phyloP scores from a whole-genome alignment of 441 rosid genomes.

The Iberis amara region DNA sequence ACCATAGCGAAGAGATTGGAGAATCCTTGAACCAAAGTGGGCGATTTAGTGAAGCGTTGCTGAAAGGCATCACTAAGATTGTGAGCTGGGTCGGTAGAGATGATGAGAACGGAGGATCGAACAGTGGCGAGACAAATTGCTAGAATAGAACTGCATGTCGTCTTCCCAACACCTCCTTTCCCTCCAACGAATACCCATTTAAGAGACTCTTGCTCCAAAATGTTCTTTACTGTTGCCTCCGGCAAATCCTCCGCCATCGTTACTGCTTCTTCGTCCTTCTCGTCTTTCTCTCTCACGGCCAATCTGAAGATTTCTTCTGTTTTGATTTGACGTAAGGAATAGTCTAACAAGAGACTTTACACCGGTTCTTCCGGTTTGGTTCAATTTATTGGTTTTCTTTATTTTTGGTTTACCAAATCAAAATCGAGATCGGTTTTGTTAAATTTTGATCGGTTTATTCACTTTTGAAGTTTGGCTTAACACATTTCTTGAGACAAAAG shows the following conservation, averaged over 20 bases:
- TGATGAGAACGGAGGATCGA: slow-evolving; percentile 87
- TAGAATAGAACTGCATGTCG: slow-evolving; percentile 90
- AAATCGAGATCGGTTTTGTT: neutral
- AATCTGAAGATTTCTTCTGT: slow-evolving; percentile 19
- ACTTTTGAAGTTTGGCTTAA: too few species aligned
- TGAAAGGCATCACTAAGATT: slow-evolving; percentile 99
- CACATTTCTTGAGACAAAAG: too few species aligned
- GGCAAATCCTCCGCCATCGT: slow-evolving; percentile 52
- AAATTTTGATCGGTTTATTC: too few species aligned
- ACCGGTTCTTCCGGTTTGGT: slow-evolving; percentile 12
- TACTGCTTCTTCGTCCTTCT: slow-evolving; percentile 9
- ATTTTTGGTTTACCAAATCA: neutral
- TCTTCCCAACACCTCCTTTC: slow-evolving; percentile 97
- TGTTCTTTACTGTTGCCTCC: slow-evolving; percentile 63
- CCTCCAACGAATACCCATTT: slow-evolving; percentile 99
- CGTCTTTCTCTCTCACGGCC: neutral
- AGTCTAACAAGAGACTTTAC: neutral
- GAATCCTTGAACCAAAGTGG: slow-evolving; percentile 87
- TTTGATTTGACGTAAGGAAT: slow-evolving; percentile 5
- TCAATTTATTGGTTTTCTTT: neutral
- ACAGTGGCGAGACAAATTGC: slow-evolving; percentile 70
- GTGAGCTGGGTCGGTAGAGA: slow-evolving; percentile 99
- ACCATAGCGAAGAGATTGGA: slow-evolving; percentile 94
- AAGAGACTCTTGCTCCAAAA: slow-evolving; percentile 70
- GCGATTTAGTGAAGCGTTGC: slow-evolving; percentile 82